Base-by-base conservation (phyloP, 148 eudicot genomes). In the Nepenthes gracilis region DNA sequence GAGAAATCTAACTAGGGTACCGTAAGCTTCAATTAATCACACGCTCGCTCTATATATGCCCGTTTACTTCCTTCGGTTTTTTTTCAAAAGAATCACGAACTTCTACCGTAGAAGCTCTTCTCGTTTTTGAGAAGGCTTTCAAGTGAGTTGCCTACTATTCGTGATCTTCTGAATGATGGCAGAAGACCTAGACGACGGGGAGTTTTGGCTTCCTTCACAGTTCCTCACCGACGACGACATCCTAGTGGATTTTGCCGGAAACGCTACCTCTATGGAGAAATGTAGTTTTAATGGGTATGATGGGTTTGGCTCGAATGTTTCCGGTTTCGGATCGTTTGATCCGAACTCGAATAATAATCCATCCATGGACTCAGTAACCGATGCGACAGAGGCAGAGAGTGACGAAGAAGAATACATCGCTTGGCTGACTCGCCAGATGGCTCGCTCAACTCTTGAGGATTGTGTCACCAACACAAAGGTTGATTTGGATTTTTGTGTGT, bases 171-270 rank as follows among this genome's bases (percentile, higher is more conserved):
- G 37, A 53, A 1, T 15, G 35, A 54, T 63, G 71, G 60, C 76
- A 13, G 68, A 55, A 1, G 48, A 35, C 23, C 34, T 67, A 33
- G 13, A 14, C 36, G 57, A 51, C 60, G 64, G 62, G 1, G 69
- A 60, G 52, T 78, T 78, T 35, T 78, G 76, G 75, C 75, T 81
- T 9, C 85, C 80, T 1, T 68, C 82, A 2, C 80, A 73, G 64
- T 78, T 81, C 43, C 72, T 78, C 38, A 37, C 74, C 33, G 77
- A 64, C 47, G 78, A 71, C 23, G 69, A 73, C 47, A 52, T 65
- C 13, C 65, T 62, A 68, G 36, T 52, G 60, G 72, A 55, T 51
- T 58, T 14, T 23, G 13, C 47, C 9, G 47, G 32, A 14, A 33
- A 51, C 32, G 33, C 54, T 2, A 11, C 32, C 52, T 52, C 55